A percentile compares a stretch with the other conserved stretches of the same genome.
These are phyloP conservation scores for Simmondsia chinensis DNA, from an alignment of 148 eudicot species.

Conservation along the genomic window DNA sequence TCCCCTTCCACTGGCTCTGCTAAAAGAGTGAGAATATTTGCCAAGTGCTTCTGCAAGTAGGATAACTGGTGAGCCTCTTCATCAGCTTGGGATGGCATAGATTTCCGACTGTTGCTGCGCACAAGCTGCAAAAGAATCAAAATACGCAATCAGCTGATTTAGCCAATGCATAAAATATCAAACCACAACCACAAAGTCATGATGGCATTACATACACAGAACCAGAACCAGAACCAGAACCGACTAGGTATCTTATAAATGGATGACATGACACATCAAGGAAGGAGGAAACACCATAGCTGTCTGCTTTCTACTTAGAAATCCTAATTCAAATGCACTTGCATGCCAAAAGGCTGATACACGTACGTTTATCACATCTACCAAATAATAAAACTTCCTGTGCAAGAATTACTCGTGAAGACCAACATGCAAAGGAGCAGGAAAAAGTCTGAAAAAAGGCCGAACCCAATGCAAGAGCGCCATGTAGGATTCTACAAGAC, in stretches of 20 bases:
- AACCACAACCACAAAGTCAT: not conserved
- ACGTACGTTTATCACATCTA: too few relatives aligned
- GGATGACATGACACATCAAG: not conserved
- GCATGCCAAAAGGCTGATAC: too few relatives aligned
- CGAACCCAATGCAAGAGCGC: too few relatives aligned
- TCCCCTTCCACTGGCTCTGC: conserved; percentile 78
- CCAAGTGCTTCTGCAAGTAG: conserved; percentile 86
- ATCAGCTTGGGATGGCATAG: conserved; percentile 95
- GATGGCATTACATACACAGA: not conserved
- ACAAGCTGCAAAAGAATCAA: conserved; percentile 57
- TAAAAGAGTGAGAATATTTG: conserved; percentile 79
- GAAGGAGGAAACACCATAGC: not conserved
- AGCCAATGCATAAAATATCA: not conserved
- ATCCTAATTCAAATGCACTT: too few relatives aligned
- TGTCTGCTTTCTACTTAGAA: too few relatives aligned
- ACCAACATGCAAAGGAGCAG: too few relatives aligned
- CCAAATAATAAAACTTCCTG: too few relatives aligned
- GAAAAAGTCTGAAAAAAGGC: too few relatives aligned
- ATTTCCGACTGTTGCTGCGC: conserved; percentile 88
- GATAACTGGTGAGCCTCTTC: conserved; percentile 98
- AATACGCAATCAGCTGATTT: not conserved
- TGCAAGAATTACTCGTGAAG: too few relatives aligned
- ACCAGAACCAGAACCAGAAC: too few relatives aligned
- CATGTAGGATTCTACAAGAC: too few relatives aligned
- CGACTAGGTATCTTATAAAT: too few relatives aligned